Evolutionary conservation across 1,284 basidiomycete species (phyloP), one percentile per base, ranked within the genome.

Genomic region (Sporisorium graminicola): DNA sequence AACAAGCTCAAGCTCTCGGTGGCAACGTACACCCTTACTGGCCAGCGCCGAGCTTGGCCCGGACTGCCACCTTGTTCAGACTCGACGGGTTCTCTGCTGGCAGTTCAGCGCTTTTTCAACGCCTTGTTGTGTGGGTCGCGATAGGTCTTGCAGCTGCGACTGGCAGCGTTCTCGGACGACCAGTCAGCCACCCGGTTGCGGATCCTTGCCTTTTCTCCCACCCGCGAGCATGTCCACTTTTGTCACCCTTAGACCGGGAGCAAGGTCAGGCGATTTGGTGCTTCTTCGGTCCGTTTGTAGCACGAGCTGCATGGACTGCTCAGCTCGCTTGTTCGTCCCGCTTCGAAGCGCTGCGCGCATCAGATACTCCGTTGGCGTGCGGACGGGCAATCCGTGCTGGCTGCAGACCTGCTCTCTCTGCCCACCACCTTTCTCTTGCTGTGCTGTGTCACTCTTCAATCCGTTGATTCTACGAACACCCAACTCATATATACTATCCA

Each of bases 91-190:
- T n/a, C 22, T 46, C 33, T n/a, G 24, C 26, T 56, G 37, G 40
- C 43, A 26, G 14, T 37, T n/a, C 20, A 31, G 14, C 18, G 40
- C 40, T 31, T 6, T 27, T 29, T 16, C 49, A 24, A 52, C 46
- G 63, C 44, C 3, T 51, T 54, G 63, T 72, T 62, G 59, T 29
- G 63, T 72, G 69, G 69, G 69, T 47, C n/a, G n/a, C n/a, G n/a
- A n/a, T n/a, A n/a, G n/a, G n/a, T n/a, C n/a, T n/a, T 31, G 29
- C 5, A 31, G 29, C 29, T 31, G 54, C 16, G 16, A 54, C 43
- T 26, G 37, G 53, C 14, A 16, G n/a, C 10, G 29, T 31, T 31
- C 29, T 18, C 27, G n/a, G n/a, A n/a, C n/a, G n/a, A 22, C 42
- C 37, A 35, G 35, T 13, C 37, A 60, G 58, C 58, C 65, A 60